phyloP scores from a whole-genome alignment of 192 early-diverging fungal genomes.

The Coemansia sp. region DNA sequence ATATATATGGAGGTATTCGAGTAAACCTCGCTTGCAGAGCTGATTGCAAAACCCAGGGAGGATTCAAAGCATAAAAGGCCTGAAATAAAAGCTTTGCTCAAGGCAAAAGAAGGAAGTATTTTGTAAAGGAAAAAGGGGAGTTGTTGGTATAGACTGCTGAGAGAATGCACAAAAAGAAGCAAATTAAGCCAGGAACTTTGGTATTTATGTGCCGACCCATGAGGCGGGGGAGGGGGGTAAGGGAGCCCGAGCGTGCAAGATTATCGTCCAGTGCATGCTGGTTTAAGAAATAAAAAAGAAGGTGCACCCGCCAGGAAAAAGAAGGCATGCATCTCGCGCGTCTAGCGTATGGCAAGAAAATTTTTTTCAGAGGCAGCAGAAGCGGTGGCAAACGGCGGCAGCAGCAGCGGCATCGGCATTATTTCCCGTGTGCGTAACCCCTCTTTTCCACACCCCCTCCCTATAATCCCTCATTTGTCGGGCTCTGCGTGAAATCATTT shows the following conservation, averaged over 20 bases:
- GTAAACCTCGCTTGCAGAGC: too few relatives aligned
- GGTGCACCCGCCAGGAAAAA: conserved; percentile 13
- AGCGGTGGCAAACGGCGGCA: conserved; percentile 4
- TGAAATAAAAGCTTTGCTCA: background rate
- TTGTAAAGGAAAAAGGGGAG: background rate
- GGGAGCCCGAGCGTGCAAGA: conserved; percentile 52
- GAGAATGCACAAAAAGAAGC: conserved; percentile 4
- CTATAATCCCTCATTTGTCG: background rate
- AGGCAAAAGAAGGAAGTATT: background rate
- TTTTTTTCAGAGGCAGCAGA: background rate
- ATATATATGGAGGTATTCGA: too few relatives aligned
- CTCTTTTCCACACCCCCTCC: conserved; percentile 12
- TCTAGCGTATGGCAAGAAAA: conserved; percentile 23
- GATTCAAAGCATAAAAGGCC: background rate
- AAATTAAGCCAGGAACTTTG: conserved; percentile 34
- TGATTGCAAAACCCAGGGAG: background rate
- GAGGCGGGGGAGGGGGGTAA: conserved; percentile 28
- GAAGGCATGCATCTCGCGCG: conserved; percentile 23
- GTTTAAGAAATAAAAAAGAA: conserved; percentile 19
- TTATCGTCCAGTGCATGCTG: conserved; percentile 27
- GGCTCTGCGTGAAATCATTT: background rate
- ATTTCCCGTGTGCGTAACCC: conserved; percentile 10
- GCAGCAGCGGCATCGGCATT: conserved; percentile 19
- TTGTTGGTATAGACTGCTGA: conserved; percentile 5
- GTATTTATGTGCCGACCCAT: conserved; percentile 41